Conservation (phyloP, 805 yeast genomes). For the Candida broadrunensis region DNA sequence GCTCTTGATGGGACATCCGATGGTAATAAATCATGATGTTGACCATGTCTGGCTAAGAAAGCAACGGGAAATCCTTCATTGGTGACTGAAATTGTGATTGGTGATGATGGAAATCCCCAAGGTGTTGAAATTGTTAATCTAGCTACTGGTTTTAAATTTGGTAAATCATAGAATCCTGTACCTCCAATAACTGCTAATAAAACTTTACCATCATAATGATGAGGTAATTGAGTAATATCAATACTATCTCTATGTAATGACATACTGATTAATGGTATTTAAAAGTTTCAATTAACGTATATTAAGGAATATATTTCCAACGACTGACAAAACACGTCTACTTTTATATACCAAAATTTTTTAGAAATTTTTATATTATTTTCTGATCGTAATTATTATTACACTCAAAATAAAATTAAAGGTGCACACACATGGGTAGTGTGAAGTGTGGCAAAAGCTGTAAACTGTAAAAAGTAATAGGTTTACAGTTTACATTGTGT, state of each 20-base stretch:
- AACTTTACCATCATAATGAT: slow-evolving; percentile 61
- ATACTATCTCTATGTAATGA: slow-evolving; percentile 36
- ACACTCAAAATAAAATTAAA: no score
- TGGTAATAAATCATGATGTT: slow-evolving; percentile 85
- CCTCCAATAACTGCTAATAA: slow-evolving; percentile 93
- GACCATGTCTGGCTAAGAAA: slow-evolving; percentile 92
- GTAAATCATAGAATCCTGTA: slow-evolving; percentile 91
- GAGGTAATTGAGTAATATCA: slow-evolving; percentile 38
- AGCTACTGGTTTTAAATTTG: slow-evolving; percentile 82
- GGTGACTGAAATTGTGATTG: slow-evolving; percentile 87
- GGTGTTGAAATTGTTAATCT: slow-evolving; percentile 82
- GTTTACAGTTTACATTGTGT: no score
- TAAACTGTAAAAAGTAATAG: no score
- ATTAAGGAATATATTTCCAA: no score
- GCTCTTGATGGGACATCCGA: slow-evolving; percentile 91
- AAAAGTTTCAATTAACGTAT: no score
- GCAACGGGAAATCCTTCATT: slow-evolving; percentile 80
- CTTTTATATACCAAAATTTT: no score
- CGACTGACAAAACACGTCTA: no score
- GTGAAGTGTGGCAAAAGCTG: no score
- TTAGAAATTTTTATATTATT: no score
- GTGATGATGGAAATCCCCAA: slow-evolving; percentile 96
- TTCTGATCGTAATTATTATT: no score
- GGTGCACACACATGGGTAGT: no score
- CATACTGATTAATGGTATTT: no score